phyloP scores from a whole-genome alignment of 192 early-diverging fungal species.

The Backusella psychrophila region DNA sequence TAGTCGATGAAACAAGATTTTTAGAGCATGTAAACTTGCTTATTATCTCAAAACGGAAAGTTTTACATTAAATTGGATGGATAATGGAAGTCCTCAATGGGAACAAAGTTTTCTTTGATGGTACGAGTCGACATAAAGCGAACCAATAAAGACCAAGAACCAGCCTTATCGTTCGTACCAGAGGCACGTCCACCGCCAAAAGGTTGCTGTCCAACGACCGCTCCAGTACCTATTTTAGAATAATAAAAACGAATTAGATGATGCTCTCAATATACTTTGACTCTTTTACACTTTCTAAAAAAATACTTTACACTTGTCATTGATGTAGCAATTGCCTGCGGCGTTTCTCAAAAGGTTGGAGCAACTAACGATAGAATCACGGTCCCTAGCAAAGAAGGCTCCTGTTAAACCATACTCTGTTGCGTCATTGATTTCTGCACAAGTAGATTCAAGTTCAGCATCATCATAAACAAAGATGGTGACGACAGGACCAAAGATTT shows the following conservation, averaged over 20 bases:
- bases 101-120: conserved; percentile 94
- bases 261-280: not conserved
- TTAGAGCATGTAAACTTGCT: not conserved
- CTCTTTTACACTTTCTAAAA: not conserved
- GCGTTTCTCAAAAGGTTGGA: conserved; percentile 80
- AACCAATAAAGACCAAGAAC: conserved; percentile 60
- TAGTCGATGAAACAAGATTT: not conserved
- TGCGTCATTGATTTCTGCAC: conserved; percentile 74
- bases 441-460: conserved; percentile 68
- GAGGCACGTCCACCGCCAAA: conserved; percentile 93
- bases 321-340: conserved; percentile 98
- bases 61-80: conserved; percentile 68
- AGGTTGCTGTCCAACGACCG: conserved; percentile 96
- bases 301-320: conserved; percentile 78
- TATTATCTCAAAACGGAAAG: not conserved
- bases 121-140: conserved; percentile 92
- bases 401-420: conserved; percentile 91
- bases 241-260: not conserved
- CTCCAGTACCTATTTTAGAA: conserved; percentile 65
- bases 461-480: conserved; percentile 91
- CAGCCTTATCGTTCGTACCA: conserved; percentile 98
- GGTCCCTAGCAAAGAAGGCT: conserved; percentile 87
- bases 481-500: conserved; percentile 97
- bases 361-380: conserved; percentile 70
- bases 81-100: conserved; percentile 78